Base-by-base conservation (phyloP, 2,329 filamentous ascomycete species). In the Beauveria australis region DNA sequence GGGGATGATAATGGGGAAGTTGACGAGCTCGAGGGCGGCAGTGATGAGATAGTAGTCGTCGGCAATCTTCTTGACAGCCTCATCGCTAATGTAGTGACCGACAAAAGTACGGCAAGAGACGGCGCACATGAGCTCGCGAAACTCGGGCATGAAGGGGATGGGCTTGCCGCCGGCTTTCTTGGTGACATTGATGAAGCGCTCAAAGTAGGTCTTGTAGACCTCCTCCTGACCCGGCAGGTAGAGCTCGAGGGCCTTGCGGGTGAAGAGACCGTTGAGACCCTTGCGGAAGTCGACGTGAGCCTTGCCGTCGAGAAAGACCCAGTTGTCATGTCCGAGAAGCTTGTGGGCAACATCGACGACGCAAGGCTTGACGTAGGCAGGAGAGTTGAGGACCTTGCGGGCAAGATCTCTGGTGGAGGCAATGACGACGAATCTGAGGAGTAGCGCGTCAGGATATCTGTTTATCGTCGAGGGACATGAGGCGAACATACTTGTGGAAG, bases 21-120 rank as follows among this genome's bases (percentile, higher is more conserved):
- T 97, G 80, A 99, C 94, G 52, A 97, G 84, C 76, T 99, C 94
- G 67, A 97, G 84, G 24, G 94, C 94, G 61, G 89, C 93, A 16
- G 94, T 97, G 72, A 97, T 96, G 65, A 93, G 84, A 76, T 96
- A 97, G 79, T 96, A 99, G 76, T 97, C 92, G 75, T 96, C 89
- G 63, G 93, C 89, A 65, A 97, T 94, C 80, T 90, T 92, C 83
- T 95, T 93, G 70, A 97, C 87, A 53, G 89, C 86, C 72, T 91
- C 89, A 62, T 96, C 89, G 51, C 88, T 87, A 75, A 97, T 93
- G 78, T 97, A 97, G 79, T 96, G 87, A 47, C 94, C 94, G 64
- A 96, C 91, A 73, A 97, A 97, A n/a, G 92, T 96, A 64, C 93
- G 89, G 81, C 92, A 94, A 48, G 92, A 96, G 48, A 97, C 86